Evolutionary conservation across 1,284 basidiomycete genomes (phyloP).

Genomic region (Trichosporon sp.): DNA sequence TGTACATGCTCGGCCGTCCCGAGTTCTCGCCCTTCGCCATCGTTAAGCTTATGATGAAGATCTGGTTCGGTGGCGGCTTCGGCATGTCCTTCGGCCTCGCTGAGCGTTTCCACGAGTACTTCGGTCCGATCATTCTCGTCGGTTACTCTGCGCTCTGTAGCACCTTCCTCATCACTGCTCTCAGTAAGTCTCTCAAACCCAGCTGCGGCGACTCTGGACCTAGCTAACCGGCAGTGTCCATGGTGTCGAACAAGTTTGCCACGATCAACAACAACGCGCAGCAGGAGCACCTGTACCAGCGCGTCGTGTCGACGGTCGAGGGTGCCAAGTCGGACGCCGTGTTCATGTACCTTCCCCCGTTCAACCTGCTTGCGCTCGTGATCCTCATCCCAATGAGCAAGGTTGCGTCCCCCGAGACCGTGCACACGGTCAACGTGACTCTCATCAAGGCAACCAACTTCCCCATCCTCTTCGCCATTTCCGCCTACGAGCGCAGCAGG

Average conservation of each 20-base stretch:
- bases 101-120: slow-evolving; percentile 70
- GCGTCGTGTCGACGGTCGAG: slow-evolving; percentile 81
- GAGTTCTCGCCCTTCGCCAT: slow-evolving; percentile 55
- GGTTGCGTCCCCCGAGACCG: slow-evolving; percentile 68
- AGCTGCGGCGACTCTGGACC: no score
- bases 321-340: slow-evolving; percentile 85
- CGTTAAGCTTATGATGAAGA: slow-evolving; percentile 61
- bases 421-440: slow-evolving; percentile 80
- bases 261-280: slow-evolving; percentile 77
- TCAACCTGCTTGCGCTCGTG: slow-evolving; percentile 64
- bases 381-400: slow-evolving; percentile 76
- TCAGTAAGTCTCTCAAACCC: slow-evolving; percentile 56
- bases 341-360: slow-evolving; percentile 84
- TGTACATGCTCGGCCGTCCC: slow-evolving; percentile 46
- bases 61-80: slow-evolving; percentile 26
- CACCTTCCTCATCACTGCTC: slow-evolving; percentile 62
- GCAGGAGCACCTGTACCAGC: slow-evolving; percentile 87
- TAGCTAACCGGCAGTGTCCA: slow-evolving; percentile 60
- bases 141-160: slow-evolving; percentile 66
- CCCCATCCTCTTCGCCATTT: slow-evolving; percentile 75
- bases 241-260: slow-evolving; percentile 81
- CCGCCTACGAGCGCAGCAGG: slow-evolving; percentile 71
- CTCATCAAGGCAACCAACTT: slow-evolving; percentile 79
- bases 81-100: neutral
- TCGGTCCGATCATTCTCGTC: slow-evolving; percentile 79